Evolutionary conservation across 495 filamentous ascomycete genomes (phyloP), one percentile per base, ranked within the genome.

Genomic region (Daldinia loculata): DNA sequence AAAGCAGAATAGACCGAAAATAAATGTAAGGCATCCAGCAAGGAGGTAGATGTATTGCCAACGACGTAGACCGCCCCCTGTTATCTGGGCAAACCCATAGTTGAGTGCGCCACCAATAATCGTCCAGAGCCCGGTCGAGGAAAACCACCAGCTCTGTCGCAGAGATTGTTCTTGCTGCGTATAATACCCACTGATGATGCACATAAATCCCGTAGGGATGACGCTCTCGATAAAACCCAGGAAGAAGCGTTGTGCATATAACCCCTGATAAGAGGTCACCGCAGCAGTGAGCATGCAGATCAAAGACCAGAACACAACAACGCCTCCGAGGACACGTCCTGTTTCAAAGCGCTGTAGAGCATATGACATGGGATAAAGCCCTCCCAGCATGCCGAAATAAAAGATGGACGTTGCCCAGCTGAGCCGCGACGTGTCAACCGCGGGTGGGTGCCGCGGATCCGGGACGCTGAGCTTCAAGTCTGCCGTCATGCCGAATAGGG

Each of bases 391-490:
- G 26, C 90, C 90, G 69, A 93, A 92, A 79, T 93, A 93, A 80
- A 93, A 93, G 74, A 92, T 81, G 1, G 89, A 92, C 0, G 89
- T 92, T 17, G 91, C 90, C 91, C 90, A 93, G 68, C 85, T 88
- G 30, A 93, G 83, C 12, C 90, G 84, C 0, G 84, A 84, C 6
- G 90, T 91, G 69, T 89, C 83, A 22, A 81, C 85, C 2, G 82
- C 81, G 0, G 88, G 81, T 0, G 89, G 89, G 19, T 76, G 81
- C 1, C 83, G 88, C 7, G 84, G 80, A 8, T 64, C 60, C 29
- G 84, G 72, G 0, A 90, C 78, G 32, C 75, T 70, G 45, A 93
- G 84, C 4, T 77, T 59, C 34, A 93, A 81, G 75, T 93, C 91
- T 19, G 83, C 80, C 0, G 90, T 92, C 90, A 93, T 92, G 66